Base-by-base conservation (phyloP, 2,329 filamentous ascomycete species). In the Cladophialophora immunda region DNA sequence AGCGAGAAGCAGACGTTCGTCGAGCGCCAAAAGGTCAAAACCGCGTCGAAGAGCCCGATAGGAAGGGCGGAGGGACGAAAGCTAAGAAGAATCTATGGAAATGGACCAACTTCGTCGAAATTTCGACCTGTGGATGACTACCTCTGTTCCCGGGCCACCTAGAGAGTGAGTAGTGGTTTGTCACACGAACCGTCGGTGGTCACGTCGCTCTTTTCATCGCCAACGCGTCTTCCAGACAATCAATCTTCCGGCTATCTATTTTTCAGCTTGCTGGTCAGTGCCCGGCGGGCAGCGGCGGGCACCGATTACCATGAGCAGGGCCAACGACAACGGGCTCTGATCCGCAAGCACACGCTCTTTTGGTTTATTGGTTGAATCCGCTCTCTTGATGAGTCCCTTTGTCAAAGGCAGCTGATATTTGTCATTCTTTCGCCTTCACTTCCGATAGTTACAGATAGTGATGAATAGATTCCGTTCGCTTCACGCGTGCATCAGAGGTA, bases 321-420 rank as follows among this genome's bases (percentile, higher is more conserved):
- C 56, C 34, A 27, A 59, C 56, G 56, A 59, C 17, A 59, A 59
- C 45, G 11, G 56, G 56, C 56, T 59, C 56, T 47, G 17, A 59
- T 59, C 19, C 56, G 56, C 22, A 59, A 59, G 56, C 22, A 59
- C 19, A 19, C 32, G 34, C 56, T 59, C 56, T 59, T 59, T 59
- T 59, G 22, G 34, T 59, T 19, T 47, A 59, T 59, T 59, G 22
- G 56, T 59, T 59, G 34, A 59, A 59, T 59, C 32, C 32, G 25
- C 56, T 59, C 56, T 59, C 56, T 59, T 59, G 22, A 59, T 59
- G 34, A 59, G 56, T 59, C 32, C 56, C 56, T 59, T 59, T 59
- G 22, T 59, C 17, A 59, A 59, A 59, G 56, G 32, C 34, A 59
- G 56, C 56, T 56, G 8, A 56, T 56, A 56, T 56, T 56, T 56